These are phyloP conservation scores for Mycena indigotica DNA, from an alignment of 768 basidiomycete genomes.

Conservation along the genomic window DNA sequence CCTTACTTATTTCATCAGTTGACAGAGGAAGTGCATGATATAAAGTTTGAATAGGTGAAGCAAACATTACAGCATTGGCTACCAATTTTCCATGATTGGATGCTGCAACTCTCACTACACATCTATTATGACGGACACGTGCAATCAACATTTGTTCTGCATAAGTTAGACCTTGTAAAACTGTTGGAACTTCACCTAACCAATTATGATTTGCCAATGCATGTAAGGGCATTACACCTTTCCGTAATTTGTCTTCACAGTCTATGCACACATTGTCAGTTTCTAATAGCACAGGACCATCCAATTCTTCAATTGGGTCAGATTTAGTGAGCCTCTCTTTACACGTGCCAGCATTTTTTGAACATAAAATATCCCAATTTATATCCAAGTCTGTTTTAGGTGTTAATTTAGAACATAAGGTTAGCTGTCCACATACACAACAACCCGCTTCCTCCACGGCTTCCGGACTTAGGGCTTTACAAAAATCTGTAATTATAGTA, in stretches of 20 bases:
- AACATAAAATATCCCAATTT: background rate
- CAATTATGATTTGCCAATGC: background rate
- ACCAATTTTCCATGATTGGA: slow-evolving; percentile 19
- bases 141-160: background rate
- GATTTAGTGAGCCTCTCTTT: background rate
- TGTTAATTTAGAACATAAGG: background rate
- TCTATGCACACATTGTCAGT: background rate
- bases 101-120: background rate
- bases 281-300: slow-evolving; percentile 1
- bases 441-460: background rate
- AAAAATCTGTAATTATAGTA: background rate
- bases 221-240: background rate
- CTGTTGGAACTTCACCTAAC: slow-evolving; percentile 4
- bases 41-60: slow-evolving; percentile 24
- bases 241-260: background rate
- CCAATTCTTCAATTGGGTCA: background rate
- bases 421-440: background rate
- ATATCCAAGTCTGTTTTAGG: background rate
- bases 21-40: slow-evolving; percentile 26
- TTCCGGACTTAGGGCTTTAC: background rate
- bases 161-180: background rate
- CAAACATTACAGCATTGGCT: slow-evolving; percentile 31
- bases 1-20: slow-evolving; percentile 24
- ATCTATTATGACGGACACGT: background rate
- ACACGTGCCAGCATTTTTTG: background rate